Conservation (phyloP, 345 rosid genomes). For the Citrus trifoliata region DNA sequence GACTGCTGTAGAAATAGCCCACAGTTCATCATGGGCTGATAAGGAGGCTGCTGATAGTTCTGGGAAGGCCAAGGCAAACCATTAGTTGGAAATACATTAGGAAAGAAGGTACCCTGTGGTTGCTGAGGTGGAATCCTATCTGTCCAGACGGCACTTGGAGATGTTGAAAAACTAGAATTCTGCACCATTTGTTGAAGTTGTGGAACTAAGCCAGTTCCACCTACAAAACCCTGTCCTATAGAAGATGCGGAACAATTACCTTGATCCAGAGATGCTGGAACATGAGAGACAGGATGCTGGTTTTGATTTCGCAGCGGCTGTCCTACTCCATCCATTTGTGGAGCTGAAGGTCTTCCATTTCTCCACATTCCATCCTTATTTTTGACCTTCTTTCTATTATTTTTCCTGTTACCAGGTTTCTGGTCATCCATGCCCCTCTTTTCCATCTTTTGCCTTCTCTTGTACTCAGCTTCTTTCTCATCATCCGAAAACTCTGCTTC, state of each 20-base stretch:
- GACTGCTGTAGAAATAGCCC: slow-evolving; percentile 52
- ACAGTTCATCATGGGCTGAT: slow-evolving; percentile 31
- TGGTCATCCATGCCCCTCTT: slow-evolving; percentile 62
- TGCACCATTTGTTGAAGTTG: slow-evolving; percentile 36
- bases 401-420: slow-evolving; percentile 40
- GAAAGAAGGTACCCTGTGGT: slow-evolving; percentile 23
- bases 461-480: slow-evolving; percentile 85
- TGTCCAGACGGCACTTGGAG: slow-evolving; percentile 36
- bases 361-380: slow-evolving; percentile 44
- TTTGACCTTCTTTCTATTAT: slow-evolving; percentile 45
- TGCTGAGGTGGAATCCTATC: slow-evolving; percentile 32
- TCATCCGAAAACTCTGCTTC: slow-evolving; percentile 95
- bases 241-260: slow-evolving; percentile 22
- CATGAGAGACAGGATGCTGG: slow-evolving; percentile 21
- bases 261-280: slow-evolving; percentile 22
- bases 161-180: slow-evolving; percentile 24
- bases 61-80: slow-evolving; percentile 46
- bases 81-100: slow-evolving; percentile 38
- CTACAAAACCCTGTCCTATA: slow-evolving; percentile 23
- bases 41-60: slow-evolving; percentile 44
- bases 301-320: slow-evolving; percentile 23
- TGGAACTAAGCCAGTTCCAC: slow-evolving; percentile 31
- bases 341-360: slow-evolving; percentile 27
- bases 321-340: slow-evolving; percentile 22
- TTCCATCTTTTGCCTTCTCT: slow-evolving; percentile 58